These are phyloP conservation scores for Eurotiales sp. DNA, from an alignment of 2,329 filamentous ascomycete species.

Conservation along the genomic window DNA sequence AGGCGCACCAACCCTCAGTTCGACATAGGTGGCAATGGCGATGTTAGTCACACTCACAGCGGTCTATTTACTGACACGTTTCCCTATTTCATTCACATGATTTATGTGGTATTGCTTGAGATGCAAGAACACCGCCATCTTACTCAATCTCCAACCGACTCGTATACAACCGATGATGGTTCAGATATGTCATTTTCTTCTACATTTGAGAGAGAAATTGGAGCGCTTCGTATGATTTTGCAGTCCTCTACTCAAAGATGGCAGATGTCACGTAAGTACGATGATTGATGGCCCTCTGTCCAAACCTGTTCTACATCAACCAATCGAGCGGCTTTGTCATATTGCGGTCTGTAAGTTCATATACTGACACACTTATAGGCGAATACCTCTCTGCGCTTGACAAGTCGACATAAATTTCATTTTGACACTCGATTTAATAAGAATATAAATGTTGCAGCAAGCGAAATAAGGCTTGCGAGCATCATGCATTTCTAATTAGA, in stretches of 20 bases:
- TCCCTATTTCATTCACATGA: constrained; percentile 11
- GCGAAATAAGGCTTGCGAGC: too few species aligned
- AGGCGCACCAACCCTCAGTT: not conserved
- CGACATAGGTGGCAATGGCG: not conserved
- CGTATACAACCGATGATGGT: not conserved
- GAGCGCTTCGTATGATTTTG: not conserved
- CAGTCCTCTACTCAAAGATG: not conserved
- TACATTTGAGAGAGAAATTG: not conserved
- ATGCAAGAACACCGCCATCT: constrained; percentile 7
- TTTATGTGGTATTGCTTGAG: constrained; percentile 9
- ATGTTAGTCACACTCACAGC: not conserved
- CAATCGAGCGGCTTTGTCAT: too few species aligned
- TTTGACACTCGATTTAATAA: too few species aligned
- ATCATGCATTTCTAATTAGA: too few species aligned
- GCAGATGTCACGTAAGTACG: constrained; percentile 9
- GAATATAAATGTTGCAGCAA: too few species aligned
- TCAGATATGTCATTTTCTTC: not conserved
- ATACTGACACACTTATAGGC: too few species aligned
- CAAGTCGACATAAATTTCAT: too few species aligned
- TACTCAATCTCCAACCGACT: not conserved
- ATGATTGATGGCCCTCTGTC: not conserved
- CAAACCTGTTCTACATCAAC: too few species aligned
- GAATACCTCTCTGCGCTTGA: too few species aligned
- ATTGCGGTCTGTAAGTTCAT: too few species aligned
- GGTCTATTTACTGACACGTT: constrained; percentile 9